Evolutionary conservation across 2,329 filamentous ascomycete species (phyloP), one percentile per base, ranked within the genome.

Genomic region (Aureobasidium sp.): DNA sequence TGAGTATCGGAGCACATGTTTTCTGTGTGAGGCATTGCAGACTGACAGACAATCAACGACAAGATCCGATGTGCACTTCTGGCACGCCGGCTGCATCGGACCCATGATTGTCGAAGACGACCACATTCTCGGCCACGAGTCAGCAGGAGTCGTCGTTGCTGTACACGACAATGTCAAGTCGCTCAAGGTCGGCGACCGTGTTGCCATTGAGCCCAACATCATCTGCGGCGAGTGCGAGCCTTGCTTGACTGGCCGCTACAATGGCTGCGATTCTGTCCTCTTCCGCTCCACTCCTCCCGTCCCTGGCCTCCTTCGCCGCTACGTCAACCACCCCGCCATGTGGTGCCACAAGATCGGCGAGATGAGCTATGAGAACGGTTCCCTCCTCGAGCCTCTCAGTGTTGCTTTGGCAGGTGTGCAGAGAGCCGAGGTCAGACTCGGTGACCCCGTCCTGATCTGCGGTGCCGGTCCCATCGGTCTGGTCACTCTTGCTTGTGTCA

Each of bases 271-370:
- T 63, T 79, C 77, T 49, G 89, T 96, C 59, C 74, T 79, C 52
- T 97, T 97, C 76, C 78, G 94, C 48, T 94, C 88, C 45, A 97
- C 93, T 3, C 91, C 93, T 7, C 91, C 93, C 11, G 83, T 95
- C 25, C 80, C 87, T 7, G 93, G 91, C 30, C 79, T 97, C 58
- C 78, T 97, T 62, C 82, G 91, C 61, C 83, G 91, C 69, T 96
- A 96, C 69, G 87, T 96, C 73, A 95, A 91, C 74, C 91, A 96
- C 74, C 90, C 89, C 2, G 90, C 90, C 17, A 78, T 86, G 45
- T 96, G 90, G 90, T 96, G 91, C 74, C 89, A 96, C 77, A 95
- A 95, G 77, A 93, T 97, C 62, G 88, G 88, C 42, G 76, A 88
- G 70, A 90, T 97, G 86, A 86, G 83, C 53, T 97, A 83, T 66